A percentile compares a stretch with the other conserved stretches of the same genome.
Conservation (phyloP, 495 filamentous ascomycete species). For the Chaetomium tenue region DNA sequence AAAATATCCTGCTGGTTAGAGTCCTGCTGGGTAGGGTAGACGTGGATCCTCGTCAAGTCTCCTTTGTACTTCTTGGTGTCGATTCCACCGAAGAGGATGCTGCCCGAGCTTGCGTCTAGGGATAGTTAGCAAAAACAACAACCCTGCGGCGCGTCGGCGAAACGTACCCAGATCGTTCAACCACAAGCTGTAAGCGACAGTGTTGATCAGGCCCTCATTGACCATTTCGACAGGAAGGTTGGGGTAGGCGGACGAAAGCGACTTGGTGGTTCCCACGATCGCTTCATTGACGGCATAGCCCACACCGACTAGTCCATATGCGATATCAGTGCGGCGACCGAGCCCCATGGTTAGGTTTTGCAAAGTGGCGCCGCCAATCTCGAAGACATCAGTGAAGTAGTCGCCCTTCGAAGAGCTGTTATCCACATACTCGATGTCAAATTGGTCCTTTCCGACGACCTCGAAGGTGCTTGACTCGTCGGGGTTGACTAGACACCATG, state of each 20-base stretch:
- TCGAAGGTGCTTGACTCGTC: conserved; percentile 65
- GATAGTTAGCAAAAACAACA: background rate
- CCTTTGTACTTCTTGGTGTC: conserved; percentile 83
- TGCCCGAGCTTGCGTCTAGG: conserved; percentile 44
- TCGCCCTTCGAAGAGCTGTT: conserved; percentile 71
- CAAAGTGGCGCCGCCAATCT: conserved; percentile 64
- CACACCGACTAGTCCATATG: conserved; percentile 81
- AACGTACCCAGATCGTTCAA: conserved; percentile 67
- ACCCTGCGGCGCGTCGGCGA: too few relatives aligned
- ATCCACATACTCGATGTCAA: conserved; percentile 88
- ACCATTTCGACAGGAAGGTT: conserved; percentile 81
- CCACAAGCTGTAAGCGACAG: conserved; percentile 87
- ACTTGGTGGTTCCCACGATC: conserved; percentile 50
- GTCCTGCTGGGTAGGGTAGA: conserved; percentile 50
- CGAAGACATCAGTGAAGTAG: conserved; percentile 76
- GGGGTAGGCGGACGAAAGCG: conserved; percentile 54
- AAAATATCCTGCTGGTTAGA: conserved; percentile 38
- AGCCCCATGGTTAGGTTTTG: conserved; percentile 80
- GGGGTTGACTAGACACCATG: conserved; percentile 53
- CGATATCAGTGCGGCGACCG: conserved; percentile 65
- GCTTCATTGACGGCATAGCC: conserved; percentile 82
- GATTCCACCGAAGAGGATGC: conserved; percentile 81
- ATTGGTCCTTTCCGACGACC: conserved; percentile 61
- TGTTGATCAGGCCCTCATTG: conserved; percentile 68
- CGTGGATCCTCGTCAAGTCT: conserved; percentile 64